phyloP scores from a whole-genome alignment of 306 rosid genomes.

The Dryas alaskensis region DNA sequence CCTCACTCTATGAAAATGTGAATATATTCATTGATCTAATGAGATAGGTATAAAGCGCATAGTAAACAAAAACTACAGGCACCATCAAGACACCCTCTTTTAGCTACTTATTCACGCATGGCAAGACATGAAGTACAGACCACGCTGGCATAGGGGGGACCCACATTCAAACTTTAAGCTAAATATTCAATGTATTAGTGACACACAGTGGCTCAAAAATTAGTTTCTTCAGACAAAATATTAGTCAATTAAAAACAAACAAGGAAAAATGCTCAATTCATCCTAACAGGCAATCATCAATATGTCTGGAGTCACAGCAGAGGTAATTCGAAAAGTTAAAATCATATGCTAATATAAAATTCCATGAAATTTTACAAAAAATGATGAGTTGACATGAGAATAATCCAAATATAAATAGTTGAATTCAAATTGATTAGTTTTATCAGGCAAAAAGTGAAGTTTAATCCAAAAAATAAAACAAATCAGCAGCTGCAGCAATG shows the following conservation, averaged over 20 bases:
- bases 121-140: not conserved
- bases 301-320: not conserved
- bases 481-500: not conserved
- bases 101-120: not conserved
- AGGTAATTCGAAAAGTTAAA: not conserved
- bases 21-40: not conserved
- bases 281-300: not conserved
- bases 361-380: not conserved
- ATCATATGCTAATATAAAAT: not conserved
- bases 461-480: not conserved
- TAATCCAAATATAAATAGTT: not conserved
- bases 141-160: not conserved
- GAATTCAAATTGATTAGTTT: not conserved
- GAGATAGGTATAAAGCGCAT: constrained; percentile 2
- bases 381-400: not conserved
- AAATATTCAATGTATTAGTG: not conserved
- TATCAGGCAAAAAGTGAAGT: not conserved
- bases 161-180: not conserved
- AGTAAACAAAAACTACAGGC: not conserved
- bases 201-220: not conserved
- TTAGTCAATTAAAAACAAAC: not conserved
- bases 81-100: not conserved
- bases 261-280: not conserved
- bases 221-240: not conserved
- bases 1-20: not conserved